Percentiles rank a stretch among this genome's conserved stretches.
Evolutionary conservation across 2,329 filamentous ascomycete genomes (phyloP).

Genomic region (Myriosclerotinia scirpicola): DNA sequence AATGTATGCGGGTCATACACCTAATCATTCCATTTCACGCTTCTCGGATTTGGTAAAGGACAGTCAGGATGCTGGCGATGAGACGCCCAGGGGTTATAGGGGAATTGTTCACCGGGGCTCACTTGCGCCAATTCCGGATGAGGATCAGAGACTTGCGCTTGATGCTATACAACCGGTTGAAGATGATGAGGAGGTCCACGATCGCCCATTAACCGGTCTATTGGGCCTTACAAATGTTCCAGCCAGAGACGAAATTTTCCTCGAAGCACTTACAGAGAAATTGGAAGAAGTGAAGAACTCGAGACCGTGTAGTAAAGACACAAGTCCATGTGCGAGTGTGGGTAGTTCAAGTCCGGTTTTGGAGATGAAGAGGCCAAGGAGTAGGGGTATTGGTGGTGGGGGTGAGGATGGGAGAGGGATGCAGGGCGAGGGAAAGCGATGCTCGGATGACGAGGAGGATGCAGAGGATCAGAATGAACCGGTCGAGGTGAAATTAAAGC

Average conservation of each 20-base stretch:
- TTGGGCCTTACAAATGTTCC: conserved; percentile 34
- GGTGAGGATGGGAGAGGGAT: conserved; percentile 12
- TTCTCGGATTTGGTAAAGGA: conserved; percentile 46
- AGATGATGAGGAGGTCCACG: conserved; percentile 25
- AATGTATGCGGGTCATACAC: conserved; percentile 64
- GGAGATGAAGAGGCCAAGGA: conserved; percentile 19
- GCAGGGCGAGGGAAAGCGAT: conserved; percentile 24
- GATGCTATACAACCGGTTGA: conserved; percentile 13
- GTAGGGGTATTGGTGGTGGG: background rate
- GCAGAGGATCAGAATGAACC: conserved; percentile 23
- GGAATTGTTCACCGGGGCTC: background rate
- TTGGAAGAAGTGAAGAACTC: conserved; percentile 33
- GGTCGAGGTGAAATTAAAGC: conserved; percentile 27
- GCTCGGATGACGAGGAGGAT: conserved; percentile 9
- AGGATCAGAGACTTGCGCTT: conserved; percentile 5
- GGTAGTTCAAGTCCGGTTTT: conserved; percentile 16
- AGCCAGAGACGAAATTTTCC: conserved; percentile 32
- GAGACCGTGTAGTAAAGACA: conserved; percentile 16
- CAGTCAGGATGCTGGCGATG: conserved; percentile 33
- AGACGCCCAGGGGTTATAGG: conserved; percentile 34
- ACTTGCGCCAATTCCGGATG: conserved; percentile 8
- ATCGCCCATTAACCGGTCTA: conserved; percentile 34
- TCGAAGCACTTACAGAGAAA: conserved; percentile 33
- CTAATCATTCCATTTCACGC: conserved; percentile 55
- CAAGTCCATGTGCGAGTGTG: conserved; percentile 15